Evolutionary conservation across 2,329 filamentous ascomycete genomes (phyloP), one percentile per base, ranked within the genome.

Genomic region (Arthrobotrys conoides): DNA sequence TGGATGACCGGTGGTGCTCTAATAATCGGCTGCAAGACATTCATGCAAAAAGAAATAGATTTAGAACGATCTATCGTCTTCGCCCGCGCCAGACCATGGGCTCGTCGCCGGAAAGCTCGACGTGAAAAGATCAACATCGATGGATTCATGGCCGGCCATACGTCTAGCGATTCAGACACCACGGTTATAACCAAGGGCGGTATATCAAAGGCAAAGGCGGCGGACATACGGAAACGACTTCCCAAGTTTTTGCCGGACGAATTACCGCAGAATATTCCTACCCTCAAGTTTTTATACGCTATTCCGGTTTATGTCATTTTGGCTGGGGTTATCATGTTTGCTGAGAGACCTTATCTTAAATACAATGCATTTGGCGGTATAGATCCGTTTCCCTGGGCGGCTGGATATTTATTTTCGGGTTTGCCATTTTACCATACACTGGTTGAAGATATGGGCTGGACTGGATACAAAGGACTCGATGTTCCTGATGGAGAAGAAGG

Each of bases 301-400:
- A 84, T 86, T 0, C 96, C 93, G 82, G 90, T 94, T 18, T 97
- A 97, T 83, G 76, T 87, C 0, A 88, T 89, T 59, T 89, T 96
- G 6, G 66, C 91, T 8, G 82, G 86, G 0, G 88, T 93, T 36
- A 89, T 96, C 66, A 84, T 97, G 2, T 84, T 90, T 2, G 92
- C 90, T 0, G 88, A 98, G 30, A 89, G 94, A 68, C 86, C 87
- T 1, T 92, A 93, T 81, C 89, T 98, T 63, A 85, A 88, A 46
- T 85, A 85, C 51, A 87, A 88, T 79, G 94, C 93, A 14, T 87
- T 99, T 0, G 83, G 88, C 38, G 90, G 89, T 16, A 86, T 90
- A 65, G 96, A 99, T 82, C 94, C 96, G 0, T 89, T 99, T 53
- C 93, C 95, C 1, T 99, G 96, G 96, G 94, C 93, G 0, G 84